phyloP scores from a whole-genome alignment of 2,329 filamentous ascomycete genomes.

The Botrytis porri region DNA sequence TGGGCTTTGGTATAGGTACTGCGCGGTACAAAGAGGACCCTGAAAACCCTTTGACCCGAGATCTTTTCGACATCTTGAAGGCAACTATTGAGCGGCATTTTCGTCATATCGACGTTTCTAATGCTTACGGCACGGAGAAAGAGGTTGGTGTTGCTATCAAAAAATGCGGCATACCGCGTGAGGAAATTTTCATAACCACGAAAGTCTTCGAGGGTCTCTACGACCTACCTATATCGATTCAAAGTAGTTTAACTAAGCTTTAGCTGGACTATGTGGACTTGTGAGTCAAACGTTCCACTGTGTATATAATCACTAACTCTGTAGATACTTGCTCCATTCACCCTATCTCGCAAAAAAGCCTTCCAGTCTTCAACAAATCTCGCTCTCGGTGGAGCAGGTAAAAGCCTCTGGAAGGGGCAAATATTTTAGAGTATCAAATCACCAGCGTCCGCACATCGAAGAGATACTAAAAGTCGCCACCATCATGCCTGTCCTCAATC shows the following conservation, averaged over 20 bases:
- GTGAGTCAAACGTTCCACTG: background rate
- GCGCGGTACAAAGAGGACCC: no score
- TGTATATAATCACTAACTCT: background rate
- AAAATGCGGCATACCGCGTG: background rate
- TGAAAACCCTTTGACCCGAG: no score
- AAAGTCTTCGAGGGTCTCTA: background rate
- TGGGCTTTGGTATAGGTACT: no score
- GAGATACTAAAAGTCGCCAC: background rate
- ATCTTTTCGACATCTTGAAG: no score
- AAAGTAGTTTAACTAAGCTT: no score
- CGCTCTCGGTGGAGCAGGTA: background rate
- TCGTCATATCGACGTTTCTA: no score
- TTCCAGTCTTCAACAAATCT: background rate
- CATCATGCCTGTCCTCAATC: background rate
- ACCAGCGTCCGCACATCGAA: background rate
- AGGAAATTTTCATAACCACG: background rate
- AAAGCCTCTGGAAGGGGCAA: background rate
- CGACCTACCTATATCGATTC: background rate
- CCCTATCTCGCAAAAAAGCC: background rate
- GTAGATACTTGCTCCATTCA: background rate
- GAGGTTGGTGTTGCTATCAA: background rate
- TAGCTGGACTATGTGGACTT: background rate
- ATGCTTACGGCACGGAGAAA: background rate
- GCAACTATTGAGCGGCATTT: no score
- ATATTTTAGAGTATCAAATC: background rate